Percentiles rank a stretch among this genome's conserved stretches.
phyloP scores from a whole-genome alignment of 2,329 filamentous ascomycete genomes.

The Colletotrichum caudatum region DNA sequence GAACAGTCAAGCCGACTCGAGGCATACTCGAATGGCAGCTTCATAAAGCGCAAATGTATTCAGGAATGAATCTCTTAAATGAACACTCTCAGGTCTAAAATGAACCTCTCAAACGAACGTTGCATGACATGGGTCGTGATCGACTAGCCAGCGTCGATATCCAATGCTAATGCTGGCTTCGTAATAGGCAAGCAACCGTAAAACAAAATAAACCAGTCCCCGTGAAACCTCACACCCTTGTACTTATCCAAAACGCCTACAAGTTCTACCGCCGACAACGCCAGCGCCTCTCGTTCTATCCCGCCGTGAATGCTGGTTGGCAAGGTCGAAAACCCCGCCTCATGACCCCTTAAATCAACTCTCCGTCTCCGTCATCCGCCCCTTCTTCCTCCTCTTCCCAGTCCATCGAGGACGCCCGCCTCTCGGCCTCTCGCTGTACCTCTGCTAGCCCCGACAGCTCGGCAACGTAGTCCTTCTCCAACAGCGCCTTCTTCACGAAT shows the following conservation, averaged over 20 bases:
- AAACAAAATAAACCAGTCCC: not conserved
- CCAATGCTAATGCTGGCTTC: not conserved
- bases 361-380: constrained; percentile 66
- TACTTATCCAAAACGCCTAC: not conserved
- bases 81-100: not conserved
- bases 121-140: not conserved
- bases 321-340: not conserved
- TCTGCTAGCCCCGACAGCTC: constrained; percentile 81
- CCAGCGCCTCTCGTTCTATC: constrained; percentile 16
- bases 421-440: constrained; percentile 72
- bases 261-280: not conserved
- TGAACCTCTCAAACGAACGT: not conserved
- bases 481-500: constrained; percentile 80
- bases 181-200: not conserved
- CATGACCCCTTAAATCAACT: constrained; percentile 55
- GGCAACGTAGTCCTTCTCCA: constrained; percentile 81
- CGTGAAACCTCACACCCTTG: not conserved
- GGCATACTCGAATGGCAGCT: not conserved
- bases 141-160: not conserved
- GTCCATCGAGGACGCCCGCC: constrained; percentile 65
- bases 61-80: not conserved
- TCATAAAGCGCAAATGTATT: not conserved
- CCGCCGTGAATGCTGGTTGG: constrained; percentile 2
- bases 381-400: constrained; percentile 70
- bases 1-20: not conserved